A percentile compares a stretch with the other conserved stretches of the same genome.
phyloP scores from a whole-genome alignment of 768 basidiomycete genomes.

The Termitomyces sp. region DNA sequence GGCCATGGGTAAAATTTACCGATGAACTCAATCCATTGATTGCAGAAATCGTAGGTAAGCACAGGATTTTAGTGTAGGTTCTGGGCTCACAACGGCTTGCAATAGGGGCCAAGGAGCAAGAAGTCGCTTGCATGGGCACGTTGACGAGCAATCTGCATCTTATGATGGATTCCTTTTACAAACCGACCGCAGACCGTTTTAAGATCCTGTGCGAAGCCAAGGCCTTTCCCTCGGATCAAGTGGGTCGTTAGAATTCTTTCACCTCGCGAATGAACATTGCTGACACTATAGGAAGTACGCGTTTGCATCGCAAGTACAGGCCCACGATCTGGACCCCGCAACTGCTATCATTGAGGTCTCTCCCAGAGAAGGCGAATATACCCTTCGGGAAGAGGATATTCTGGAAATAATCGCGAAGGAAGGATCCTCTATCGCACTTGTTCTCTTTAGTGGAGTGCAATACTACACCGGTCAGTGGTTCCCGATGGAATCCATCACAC shows the following conservation, averaged over 20 bases:
- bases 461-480: slow-evolving; percentile 98
- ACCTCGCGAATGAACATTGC: slow-evolving; percentile 11
- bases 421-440: slow-evolving; percentile 77
- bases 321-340: slow-evolving; percentile 73
- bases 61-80: background rate
- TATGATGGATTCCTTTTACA: slow-evolving; percentile 92
- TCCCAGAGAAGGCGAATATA: slow-evolving; percentile 81
- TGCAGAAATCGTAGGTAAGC: slow-evolving; percentile 74
- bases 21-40: slow-evolving; percentile 68
- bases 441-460: slow-evolving; percentile 91
- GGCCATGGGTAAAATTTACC: slow-evolving; percentile 80
- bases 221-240: slow-evolving; percentile 97
- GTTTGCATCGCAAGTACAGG: slow-evolving; percentile 82
- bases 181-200: slow-evolving; percentile 75
- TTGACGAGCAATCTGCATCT: slow-evolving; percentile 94
- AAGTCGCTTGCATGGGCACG: slow-evolving; percentile 95
- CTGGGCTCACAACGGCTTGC: slow-evolving; percentile 18
- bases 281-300: slow-evolving; percentile 67
- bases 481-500: slow-evolving; percentile 79
- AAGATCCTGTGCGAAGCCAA: slow-evolving; percentile 94
- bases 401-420: slow-evolving; percentile 65
- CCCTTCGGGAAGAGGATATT: slow-evolving; percentile 86
- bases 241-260: slow-evolving; percentile 26
- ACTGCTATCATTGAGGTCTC: slow-evolving; percentile 72
- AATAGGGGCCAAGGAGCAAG: slow-evolving; percentile 77